Percentiles rank a stretch among this genome's conserved stretches.
Evolutionary conservation across 2,329 filamentous ascomycete genomes (phyloP).

Genomic region (Rhexocercosporidium sp.): DNA sequence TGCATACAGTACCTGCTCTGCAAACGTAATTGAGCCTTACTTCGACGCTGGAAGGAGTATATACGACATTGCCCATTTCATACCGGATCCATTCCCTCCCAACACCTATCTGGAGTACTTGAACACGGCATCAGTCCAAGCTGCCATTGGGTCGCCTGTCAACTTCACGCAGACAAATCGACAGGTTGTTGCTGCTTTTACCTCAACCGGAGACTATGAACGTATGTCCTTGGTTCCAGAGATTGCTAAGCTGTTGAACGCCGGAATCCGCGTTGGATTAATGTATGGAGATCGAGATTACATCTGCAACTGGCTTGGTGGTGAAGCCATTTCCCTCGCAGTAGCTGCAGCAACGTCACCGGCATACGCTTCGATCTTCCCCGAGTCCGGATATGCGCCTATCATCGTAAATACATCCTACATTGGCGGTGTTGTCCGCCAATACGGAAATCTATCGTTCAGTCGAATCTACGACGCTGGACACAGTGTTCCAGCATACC

Average conservation of each 20-base stretch:
- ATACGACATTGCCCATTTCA: slow-evolving; percentile 44
- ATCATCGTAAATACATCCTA: slow-evolving; percentile 72
- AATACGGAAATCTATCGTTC: slow-evolving; percentile 77
- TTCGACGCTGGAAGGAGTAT: slow-evolving; percentile 42
- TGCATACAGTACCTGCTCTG: slow-evolving; percentile 43
- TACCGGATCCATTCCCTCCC: slow-evolving; percentile 65
- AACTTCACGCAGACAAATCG: slow-evolving; percentile 60
- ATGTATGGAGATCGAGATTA: slow-evolving; percentile 72
- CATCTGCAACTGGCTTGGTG: slow-evolving; percentile 75
- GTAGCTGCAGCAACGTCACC: slow-evolving; percentile 56
- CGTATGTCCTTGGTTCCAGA: slow-evolving; percentile 65
- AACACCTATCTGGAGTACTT: slow-evolving; percentile 67
- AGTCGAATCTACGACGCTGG: slow-evolving; percentile 70
- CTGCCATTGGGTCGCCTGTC: slow-evolving; percentile 65
- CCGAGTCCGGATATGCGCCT: slow-evolving; percentile 71
- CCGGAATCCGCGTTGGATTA: slow-evolving; percentile 71
- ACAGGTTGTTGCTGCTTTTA: slow-evolving; percentile 54
- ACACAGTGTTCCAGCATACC: slow-evolving; percentile 64
- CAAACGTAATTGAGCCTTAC: slow-evolving; percentile 44
- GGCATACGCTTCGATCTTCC: slow-evolving; percentile 60
- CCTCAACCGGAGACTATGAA: slow-evolving; percentile 62
- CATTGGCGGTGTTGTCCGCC: slow-evolving; percentile 74
- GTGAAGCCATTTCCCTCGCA: slow-evolving; percentile 71
- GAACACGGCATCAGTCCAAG: slow-evolving; percentile 63
- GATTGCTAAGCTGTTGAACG: slow-evolving; percentile 63